Evolutionary conservation across 2,329 filamentous ascomycete genomes (phyloP).

Genomic region (Fusarium beomiforme): DNA sequence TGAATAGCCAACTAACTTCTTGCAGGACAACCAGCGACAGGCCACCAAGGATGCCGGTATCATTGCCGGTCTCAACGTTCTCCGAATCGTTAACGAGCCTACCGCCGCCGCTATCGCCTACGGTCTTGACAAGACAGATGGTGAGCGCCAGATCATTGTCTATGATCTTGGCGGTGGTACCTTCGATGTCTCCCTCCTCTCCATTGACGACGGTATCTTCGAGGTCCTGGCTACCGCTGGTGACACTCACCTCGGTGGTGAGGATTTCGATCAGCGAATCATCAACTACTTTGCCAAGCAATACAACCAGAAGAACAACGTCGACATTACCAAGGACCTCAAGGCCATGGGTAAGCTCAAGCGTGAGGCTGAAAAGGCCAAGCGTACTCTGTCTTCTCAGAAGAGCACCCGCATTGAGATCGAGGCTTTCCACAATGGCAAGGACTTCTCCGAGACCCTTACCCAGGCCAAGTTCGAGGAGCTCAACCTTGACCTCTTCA

Average conservation of each 20-base stretch:
- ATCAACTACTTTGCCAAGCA: constrained; percentile 96
- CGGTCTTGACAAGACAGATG: constrained; percentile 86
- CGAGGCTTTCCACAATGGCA: constrained; percentile 94
- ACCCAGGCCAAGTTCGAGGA: constrained; percentile 99
- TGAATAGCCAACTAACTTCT: constrained; percentile 33
- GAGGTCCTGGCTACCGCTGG: constrained; percentile 94
- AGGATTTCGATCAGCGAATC: constrained; percentile 98
- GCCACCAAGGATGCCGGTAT: constrained; percentile 94
- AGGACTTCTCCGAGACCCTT: constrained; percentile 98
- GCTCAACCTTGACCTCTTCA: constrained; percentile 98
- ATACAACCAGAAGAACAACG: constrained; percentile 98
- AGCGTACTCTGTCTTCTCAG: constrained; percentile 95
- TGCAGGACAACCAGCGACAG: constrained; percentile 87
- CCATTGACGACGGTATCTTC: constrained; percentile 91
- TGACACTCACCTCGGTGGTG: constrained; percentile 97
- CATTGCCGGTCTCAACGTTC: constrained; percentile 93
- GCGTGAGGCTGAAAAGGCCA: constrained; percentile 99
- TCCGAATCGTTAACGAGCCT: constrained; percentile 96
- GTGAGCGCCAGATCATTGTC: constrained; percentile 89
- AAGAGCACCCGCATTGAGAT: constrained; percentile 96
- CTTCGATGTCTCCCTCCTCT: constrained; percentile 93
- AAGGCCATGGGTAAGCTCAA: constrained; percentile 99
- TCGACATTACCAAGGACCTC: constrained; percentile 91
- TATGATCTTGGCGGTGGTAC: constrained; percentile 96
- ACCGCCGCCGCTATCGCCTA: constrained; percentile 96